Base-by-base conservation (phyloP, 441 rosid species). In the Sinapis alba region DNA sequence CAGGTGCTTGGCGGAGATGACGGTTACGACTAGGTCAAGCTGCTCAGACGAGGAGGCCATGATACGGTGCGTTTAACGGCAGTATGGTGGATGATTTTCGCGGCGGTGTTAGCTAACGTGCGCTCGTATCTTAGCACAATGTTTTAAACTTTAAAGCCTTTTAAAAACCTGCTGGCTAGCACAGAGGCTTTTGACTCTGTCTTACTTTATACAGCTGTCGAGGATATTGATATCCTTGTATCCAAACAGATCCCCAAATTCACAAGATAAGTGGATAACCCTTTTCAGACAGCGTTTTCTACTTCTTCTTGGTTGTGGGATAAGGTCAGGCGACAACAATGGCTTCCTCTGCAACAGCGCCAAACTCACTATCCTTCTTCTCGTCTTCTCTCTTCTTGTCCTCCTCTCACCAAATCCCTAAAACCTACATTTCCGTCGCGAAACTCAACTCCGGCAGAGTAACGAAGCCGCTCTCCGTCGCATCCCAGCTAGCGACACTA, bases 331-430 rank as follows among this genome's bases (percentile, higher is more conserved):
- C 60, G 70, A 7, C 45, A 76, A 10, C 80, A 74, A 84, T 84
- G 83, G 79, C 87, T 69, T 68, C 89, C 36, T 62, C 83, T 64
- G 68, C 81, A 19, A n/a, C 84, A 28, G 62, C 84, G 1, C 66
- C 89, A 9, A 26, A 85, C n/a, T 85, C 96, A 10, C 88, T 90
- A 53, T 89, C 97, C 68, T 89, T 86, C 89, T 84, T 84, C 84
- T 86, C 93, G 7, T 92, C 90, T 54, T 85, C 93, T 1, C 76
- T 86, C 45, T 89, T 90, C 58, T 28, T 81, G 19, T 80, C 85
- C 13, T 80, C 88, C 11, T 69, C 86, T 24, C 69, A 73, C 54
- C 66, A 65, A 65, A 47, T 66, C 61, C 75, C 78, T 34, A 80
- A 41, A 51, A 59, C 30, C 5, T 3, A 68, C 71, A 30, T 73